Percentiles rank a stretch among this genome's conserved stretches.
phyloP scores from a whole-genome alignment of 2,329 filamentous ascomycete species.

The Xylogone sp. region DNA sequence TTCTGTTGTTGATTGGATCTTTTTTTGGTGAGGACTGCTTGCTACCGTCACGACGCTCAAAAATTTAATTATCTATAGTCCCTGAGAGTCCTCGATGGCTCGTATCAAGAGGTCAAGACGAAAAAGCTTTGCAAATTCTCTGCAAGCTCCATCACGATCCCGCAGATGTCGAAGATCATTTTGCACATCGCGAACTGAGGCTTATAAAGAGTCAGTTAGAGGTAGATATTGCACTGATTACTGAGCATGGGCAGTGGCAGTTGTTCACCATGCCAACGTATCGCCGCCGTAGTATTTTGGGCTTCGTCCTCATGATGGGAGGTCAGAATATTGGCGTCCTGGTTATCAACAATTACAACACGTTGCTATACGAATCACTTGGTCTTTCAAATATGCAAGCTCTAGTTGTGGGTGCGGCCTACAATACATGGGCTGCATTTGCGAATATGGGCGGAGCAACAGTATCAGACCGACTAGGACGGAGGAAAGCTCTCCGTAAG shows the following conservation, averaged over 20 bases:
- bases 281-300: slow-evolving; percentile 6
- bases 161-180: slow-evolving; percentile 5
- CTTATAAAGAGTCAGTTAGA: slow-evolving; percentile 8
- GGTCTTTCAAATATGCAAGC: slow-evolving; percentile 8
- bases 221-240: slow-evolving; percentile 2
- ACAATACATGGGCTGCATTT: slow-evolving; percentile 10
- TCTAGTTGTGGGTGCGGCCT: slow-evolving; percentile 7
- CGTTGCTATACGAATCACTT: slow-evolving; percentile 9
- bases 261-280: slow-evolving; percentile 9
- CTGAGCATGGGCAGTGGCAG: slow-evolving; percentile 7
- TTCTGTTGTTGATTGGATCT: slow-evolving; percentile 2
- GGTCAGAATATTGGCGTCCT: slow-evolving; percentile 10
- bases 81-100: slow-evolving; percentile 7
- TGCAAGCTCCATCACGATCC: slow-evolving; percentile 7
- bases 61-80: slow-evolving; percentile 1
- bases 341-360: slow-evolving; percentile 11
- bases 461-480: slow-evolving; percentile 8
- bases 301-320: slow-evolving; percentile 7
- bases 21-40: slow-evolving; percentile 2
- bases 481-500: slow-evolving; percentile 7
- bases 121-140: slow-evolving; percentile 6
- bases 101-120: slow-evolving; percentile 4
- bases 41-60: not conserved
- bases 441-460: slow-evolving; percentile 7
- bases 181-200: slow-evolving; percentile 9